Conservation (phyloP, 208 protist species). For the Crithidia acanthocephali region DNA sequence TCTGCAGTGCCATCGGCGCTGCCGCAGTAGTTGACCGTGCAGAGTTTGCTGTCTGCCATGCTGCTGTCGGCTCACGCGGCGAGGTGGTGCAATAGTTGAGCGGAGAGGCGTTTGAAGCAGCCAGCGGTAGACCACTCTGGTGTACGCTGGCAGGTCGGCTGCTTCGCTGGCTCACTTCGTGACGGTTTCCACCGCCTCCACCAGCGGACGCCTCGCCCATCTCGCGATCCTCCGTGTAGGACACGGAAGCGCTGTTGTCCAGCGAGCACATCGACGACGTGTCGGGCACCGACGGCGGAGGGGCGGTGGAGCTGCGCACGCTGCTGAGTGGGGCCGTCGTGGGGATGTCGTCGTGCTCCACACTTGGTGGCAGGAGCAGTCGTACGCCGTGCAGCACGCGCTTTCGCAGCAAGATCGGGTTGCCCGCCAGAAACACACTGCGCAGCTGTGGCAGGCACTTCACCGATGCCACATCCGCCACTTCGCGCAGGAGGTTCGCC, state of each 20-base stretch:
- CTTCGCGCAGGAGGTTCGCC: slow-evolving; percentile 66
- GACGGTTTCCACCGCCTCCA: background rate
- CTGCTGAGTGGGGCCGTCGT: slow-evolving; percentile 28
- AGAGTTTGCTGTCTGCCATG: too few relatives aligned
- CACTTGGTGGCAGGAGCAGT: slow-evolving; percentile 40
- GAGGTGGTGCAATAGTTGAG: background rate
- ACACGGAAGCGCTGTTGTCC: slow-evolving; percentile 17
- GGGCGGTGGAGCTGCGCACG: slow-evolving; percentile 35
- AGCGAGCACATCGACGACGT: slow-evolving; percentile 30
- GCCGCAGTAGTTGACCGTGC: too few relatives aligned
- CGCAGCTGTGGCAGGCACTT: slow-evolving; percentile 37
- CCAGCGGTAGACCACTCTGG: background rate
- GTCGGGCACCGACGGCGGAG: slow-evolving; percentile 25
- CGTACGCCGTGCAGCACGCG: slow-evolving; percentile 38
- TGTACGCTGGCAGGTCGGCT: slow-evolving; percentile 14
- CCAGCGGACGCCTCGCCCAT: background rate
- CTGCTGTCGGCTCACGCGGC: background rate
- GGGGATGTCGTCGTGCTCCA: slow-evolving; percentile 54
- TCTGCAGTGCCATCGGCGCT: too few relatives aligned
- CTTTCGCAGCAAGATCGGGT: slow-evolving; percentile 64
- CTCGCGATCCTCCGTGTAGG: slow-evolving; percentile 7
- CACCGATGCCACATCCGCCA: slow-evolving; percentile 46
- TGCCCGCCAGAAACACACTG: slow-evolving; percentile 50
- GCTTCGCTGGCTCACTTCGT: background rate
- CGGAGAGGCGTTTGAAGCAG: background rate